Percentiles rank a stretch among this genome's conserved stretches.
Evolutionary conservation across 345 rosid species (phyloP).

Genomic region (Mercurialis annua): DNA sequence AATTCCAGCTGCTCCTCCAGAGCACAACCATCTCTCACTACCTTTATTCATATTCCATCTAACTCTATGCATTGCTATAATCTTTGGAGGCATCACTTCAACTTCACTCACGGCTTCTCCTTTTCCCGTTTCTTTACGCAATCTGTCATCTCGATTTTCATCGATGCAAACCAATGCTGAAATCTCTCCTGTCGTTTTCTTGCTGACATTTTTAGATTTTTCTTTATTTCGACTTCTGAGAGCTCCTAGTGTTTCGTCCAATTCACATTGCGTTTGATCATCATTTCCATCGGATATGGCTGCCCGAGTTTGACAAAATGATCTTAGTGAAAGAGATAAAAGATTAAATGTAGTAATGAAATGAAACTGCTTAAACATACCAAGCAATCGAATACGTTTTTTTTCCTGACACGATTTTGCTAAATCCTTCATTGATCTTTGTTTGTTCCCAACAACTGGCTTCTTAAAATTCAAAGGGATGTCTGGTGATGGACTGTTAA

Average conservation of each 20-base stretch:
- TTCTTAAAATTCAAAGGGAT: slow-evolving; percentile 50
- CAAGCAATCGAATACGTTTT: slow-evolving; percentile 28
- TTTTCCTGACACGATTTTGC: slow-evolving; percentile 31
- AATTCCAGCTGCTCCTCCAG: slow-evolving; percentile 86
- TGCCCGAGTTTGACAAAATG: slow-evolving; percentile 24
- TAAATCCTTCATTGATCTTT: slow-evolving; percentile 36
- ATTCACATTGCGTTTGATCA: slow-evolving; percentile 41
- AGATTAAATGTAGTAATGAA: background rate
- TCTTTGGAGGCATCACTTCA: slow-evolving; percentile 50
- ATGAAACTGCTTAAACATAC: slow-evolving; percentile 20
- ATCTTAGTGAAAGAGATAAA: slow-evolving; percentile 7
- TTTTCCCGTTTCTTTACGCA: slow-evolving; percentile 21
- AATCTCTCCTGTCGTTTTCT: slow-evolving; percentile 24
- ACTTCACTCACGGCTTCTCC: slow-evolving; percentile 15
- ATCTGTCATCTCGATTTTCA: slow-evolving; percentile 10
- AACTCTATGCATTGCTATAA: slow-evolving; percentile 63
- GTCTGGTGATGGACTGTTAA: slow-evolving; percentile 43
- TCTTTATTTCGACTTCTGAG: slow-evolving; percentile 22
- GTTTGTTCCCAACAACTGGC: slow-evolving; percentile 31
- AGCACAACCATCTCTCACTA: slow-evolving; percentile 81
- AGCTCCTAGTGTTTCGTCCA: slow-evolving; percentile 35
- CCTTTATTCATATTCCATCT: slow-evolving; percentile 91
- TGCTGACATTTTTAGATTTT: slow-evolving; percentile 25
- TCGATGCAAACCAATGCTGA: slow-evolving; percentile 16
- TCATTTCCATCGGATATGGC: slow-evolving; percentile 26